Conservation (phyloP, 305 asterid species). For the Fraxinus nigra region DNA sequence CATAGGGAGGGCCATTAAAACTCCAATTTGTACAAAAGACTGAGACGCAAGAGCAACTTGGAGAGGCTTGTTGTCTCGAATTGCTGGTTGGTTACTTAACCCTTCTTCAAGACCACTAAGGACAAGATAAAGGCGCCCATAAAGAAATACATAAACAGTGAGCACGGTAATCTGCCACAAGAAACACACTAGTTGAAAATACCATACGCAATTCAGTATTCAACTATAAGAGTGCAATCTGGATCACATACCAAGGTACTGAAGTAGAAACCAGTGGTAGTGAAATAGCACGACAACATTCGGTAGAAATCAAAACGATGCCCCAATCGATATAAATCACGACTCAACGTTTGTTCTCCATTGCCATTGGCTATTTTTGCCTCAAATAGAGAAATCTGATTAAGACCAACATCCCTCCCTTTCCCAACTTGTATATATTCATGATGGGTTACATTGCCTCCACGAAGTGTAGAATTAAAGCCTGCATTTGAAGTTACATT, state of each 20-base stretch:
- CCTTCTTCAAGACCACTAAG: constrained; percentile 94
- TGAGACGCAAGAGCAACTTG: constrained; percentile 92
- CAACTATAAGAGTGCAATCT: background rate
- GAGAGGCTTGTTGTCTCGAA: constrained; percentile 63
- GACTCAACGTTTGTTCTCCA: constrained; percentile 94
- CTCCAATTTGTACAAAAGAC: constrained; percentile 87
- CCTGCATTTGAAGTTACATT: constrained; percentile 41
- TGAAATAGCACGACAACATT: constrained; percentile 87
- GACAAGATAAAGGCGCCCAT: constrained; percentile 89
- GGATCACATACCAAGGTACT: constrained; percentile 49
- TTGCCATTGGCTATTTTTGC: constrained; percentile 95
- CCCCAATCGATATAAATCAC: constrained; percentile 89
- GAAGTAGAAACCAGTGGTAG: constrained; percentile 89
- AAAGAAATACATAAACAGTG: constrained; percentile 85
- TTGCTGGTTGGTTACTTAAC: constrained; percentile 52
- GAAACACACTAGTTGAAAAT: background rate
- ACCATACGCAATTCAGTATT: background rate
- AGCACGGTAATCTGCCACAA: constrained; percentile 63
- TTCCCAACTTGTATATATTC: constrained; percentile 97
- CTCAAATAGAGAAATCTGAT: constrained; percentile 91
- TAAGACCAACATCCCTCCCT: constrained; percentile 97
- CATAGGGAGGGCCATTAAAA: constrained; percentile 94
- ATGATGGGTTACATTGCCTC: constrained; percentile 95
- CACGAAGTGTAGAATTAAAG: constrained; percentile 92
- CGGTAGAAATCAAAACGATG: constrained; percentile 95